A percentile compares a stretch with the other conserved stretches of the same genome.
These are phyloP conservation scores for Phoma herbarum DNA, from an alignment of 2,329 filamentous ascomycete genomes.

Conservation along the genomic window DNA sequence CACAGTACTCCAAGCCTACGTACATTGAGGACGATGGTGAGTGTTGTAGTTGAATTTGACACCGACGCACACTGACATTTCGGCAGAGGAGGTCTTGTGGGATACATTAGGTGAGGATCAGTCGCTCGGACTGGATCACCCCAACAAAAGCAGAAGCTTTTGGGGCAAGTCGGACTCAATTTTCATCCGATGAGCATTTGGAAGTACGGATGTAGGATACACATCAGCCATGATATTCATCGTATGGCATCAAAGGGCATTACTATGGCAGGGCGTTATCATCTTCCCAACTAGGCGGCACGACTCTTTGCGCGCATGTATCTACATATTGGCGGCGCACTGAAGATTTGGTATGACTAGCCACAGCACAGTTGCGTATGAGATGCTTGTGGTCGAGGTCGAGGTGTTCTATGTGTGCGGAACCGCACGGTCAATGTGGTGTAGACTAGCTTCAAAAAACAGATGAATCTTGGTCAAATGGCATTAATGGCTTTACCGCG, in stretches of 20 bases:
- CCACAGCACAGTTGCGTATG: constrained; percentile 2
- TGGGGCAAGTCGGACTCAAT: constrained; percentile 70
- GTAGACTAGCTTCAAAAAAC: constrained; percentile 14
- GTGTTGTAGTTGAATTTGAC: constrained; percentile 41
- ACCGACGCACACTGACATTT: constrained; percentile 19
- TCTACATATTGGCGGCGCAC: constrained; percentile 8
- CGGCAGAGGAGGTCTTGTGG: constrained; percentile 56
- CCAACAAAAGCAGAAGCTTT: constrained; percentile 67
- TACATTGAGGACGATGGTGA: constrained; percentile 85
- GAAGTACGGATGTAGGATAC: constrained; percentile 35
- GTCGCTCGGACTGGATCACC: constrained; percentile 65
- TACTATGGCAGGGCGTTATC: constrained; percentile 19
- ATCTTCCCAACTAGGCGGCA: constrained; percentile 9
- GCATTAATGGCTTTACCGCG: neutral
- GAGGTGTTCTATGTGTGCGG: neutral
- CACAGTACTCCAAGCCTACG: constrained; percentile 76
- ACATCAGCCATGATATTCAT: constrained; percentile 12
- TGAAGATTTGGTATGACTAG: constrained; percentile 1
- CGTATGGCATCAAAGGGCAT: constrained; percentile 18
- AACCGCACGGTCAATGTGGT: neutral
- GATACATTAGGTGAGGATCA: constrained; percentile 55
- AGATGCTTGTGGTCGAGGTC: neutral
- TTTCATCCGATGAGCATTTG: constrained; percentile 62
- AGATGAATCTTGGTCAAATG: constrained; percentile 1
- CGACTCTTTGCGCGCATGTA: neutral